Base-by-base conservation (phyloP, 371 early-diverging fungal species). In the Actinomortierella ambigua region DNA sequence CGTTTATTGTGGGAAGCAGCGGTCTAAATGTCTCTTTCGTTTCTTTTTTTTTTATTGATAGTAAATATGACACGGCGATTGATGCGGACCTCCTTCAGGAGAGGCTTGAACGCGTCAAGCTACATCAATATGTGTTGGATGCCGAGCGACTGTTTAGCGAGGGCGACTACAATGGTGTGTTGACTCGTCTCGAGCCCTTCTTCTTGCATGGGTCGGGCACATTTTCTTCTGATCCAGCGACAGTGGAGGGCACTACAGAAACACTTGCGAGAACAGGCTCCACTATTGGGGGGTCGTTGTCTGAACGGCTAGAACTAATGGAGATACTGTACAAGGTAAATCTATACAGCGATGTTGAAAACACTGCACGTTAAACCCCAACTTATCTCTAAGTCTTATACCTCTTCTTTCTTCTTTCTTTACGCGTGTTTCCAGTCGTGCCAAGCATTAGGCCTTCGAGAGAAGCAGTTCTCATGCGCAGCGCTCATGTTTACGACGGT, bases 51-150 rank as follows among this genome's bases (percentile, higher is more conserved):
- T 40, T 46, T 42, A 50, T 24, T 49, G n/a, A 20, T 61, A 82
- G 82, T 54, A 69, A 69, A 57, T 84, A 85, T 55, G 85, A 85
- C 55, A 55, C 71, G 0, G 52, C 59, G 0, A 63, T 85, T 17
- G 68, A 68, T 44, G 15, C 49, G 0, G 57, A 49, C 1, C 57
- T 52, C 1, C 59, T 81, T 26, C 57, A 77, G 4, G 75, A 76
- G 22, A 78, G 82, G 34, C 61, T 84, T 0, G 42, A 60, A 3
- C 63, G 65, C 13, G 62, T 76, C 11, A 65, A 77, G 26, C 68
- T 63, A 4, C 79, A 76, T 15, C 78, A 68, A 13, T 77, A 77
- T 53, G 76, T 80, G 20, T 52, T 79, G 40, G 76, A 78, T 9
- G 84, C 84, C 2, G 77, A 77, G 24, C 57, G 71, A 27, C 65